Conservation (phyloP, 352 stramenopile species). For the Pythium sukuiense region DNA sequence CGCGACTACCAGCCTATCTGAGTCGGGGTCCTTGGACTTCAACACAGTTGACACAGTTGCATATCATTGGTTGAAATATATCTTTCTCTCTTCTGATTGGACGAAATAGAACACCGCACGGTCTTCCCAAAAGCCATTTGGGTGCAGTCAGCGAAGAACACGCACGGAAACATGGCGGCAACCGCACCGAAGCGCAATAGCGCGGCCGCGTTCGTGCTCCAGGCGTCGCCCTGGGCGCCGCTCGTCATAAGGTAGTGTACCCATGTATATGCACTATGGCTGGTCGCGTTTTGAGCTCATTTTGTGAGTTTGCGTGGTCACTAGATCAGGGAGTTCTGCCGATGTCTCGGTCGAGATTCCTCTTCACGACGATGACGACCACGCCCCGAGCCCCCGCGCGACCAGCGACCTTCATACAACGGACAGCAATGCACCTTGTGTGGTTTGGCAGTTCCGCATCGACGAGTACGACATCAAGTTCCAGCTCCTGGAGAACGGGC, state of each 20-base stretch:
- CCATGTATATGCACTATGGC: neutral
- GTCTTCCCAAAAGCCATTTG: constrained; percentile 1
- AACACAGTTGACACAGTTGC: neutral
- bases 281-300: neutral
- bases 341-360: constrained; percentile 45
- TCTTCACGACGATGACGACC: constrained; percentile 21
- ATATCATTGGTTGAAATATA: constrained; percentile 17
- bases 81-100: constrained; percentile 30
- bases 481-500: constrained; percentile 51
- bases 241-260: constrained; percentile 41
- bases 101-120: constrained; percentile 17
- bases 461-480: constrained; percentile 66
- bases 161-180: neutral
- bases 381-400: neutral
- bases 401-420: neutral
- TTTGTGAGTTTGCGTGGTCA: neutral
- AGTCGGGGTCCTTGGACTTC: neutral
- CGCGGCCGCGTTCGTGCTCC: constrained; percentile 49
- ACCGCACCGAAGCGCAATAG: constrained; percentile 15
- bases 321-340: constrained; percentile 48
- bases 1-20: constrained; percentile 38
- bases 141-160: constrained; percentile 6
- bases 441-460: constrained; percentile 59
- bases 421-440: neutral
- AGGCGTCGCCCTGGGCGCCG: constrained; percentile 49